Percentiles rank a stretch among this genome's conserved stretches.
phyloP scores from a whole-genome alignment of 75 land plant genomes.

The Gnetum montanum region DNA sequence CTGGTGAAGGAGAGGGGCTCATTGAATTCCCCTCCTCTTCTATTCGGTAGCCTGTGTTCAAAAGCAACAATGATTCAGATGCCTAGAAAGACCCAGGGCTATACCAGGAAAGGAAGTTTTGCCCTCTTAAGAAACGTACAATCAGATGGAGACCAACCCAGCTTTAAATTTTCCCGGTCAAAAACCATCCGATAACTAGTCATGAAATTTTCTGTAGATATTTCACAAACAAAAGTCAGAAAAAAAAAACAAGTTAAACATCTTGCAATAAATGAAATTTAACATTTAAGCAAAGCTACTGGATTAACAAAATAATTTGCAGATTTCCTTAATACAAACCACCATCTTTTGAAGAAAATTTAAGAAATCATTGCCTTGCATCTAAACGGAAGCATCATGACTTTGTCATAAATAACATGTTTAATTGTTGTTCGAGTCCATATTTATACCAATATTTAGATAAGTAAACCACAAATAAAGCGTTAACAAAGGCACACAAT shows the following conservation, averaged over 20 bases:
- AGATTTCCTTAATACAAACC: no score
- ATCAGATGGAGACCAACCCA: conserved; percentile 81
- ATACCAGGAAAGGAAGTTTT: background rate
- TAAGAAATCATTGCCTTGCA: no score
- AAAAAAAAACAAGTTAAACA: background rate
- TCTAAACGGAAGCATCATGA: no score
- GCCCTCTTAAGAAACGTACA: conserved; percentile 31
- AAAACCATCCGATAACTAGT: conserved; percentile 75
- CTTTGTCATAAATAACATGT: no score
- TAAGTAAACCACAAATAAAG: no score
- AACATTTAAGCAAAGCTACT: background rate
- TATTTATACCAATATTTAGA: no score
- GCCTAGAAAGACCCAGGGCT: background rate
- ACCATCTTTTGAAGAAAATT: no score
- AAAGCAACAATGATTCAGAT: conserved; percentile 7
- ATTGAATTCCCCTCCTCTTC: conserved; percentile 1
- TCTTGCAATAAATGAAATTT: background rate
- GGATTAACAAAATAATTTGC: background rate
- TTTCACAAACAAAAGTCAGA: background rate
- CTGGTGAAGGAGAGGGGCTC: conserved; percentile 25
- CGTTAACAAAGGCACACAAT: no score
- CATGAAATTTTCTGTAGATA: conserved; percentile 86
- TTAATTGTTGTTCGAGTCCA: no score
- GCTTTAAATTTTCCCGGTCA: conserved; percentile 64
- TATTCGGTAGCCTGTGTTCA: conserved; percentile 3